phyloP scores from a whole-genome alignment of 352 stramenopile species.

The Elongisporangium anandrum region DNA sequence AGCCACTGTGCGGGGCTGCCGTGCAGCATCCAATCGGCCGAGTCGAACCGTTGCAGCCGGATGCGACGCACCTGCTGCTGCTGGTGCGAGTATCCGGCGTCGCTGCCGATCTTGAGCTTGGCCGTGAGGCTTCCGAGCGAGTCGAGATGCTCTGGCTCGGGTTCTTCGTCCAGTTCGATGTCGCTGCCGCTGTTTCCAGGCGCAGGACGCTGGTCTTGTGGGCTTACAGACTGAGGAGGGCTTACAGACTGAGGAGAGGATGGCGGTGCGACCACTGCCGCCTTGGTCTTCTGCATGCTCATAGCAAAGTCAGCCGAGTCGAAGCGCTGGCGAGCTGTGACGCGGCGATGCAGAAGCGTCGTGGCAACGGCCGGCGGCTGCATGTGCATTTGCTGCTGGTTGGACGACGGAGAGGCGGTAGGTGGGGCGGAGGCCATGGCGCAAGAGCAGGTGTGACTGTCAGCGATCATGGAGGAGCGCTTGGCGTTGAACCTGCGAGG shows the following conservation, averaged over 20 bases:
- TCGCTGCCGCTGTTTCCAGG: constrained; percentile 14
- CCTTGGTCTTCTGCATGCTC: constrained; percentile 6
- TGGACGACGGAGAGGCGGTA: background rate
- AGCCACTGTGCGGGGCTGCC: background rate
- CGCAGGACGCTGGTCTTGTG: constrained; percentile 10
- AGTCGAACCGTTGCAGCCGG: constrained; percentile 68
- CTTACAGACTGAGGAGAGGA: background rate
- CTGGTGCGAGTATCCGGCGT: constrained; percentile 6
- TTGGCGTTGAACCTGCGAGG: background rate
- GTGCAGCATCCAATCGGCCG: constrained; percentile 63
- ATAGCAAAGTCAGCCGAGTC: constrained; percentile 73
- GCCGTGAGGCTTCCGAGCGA: background rate
- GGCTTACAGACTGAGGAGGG: constrained; percentile 1
- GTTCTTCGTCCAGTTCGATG: constrained; percentile 30
- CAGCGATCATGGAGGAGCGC: background rate
- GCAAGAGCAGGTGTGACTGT: background rate
- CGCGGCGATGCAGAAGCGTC: constrained; percentile 47
- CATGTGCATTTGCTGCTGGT: background rate
- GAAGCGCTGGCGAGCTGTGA: constrained; percentile 57
- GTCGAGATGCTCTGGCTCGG: constrained; percentile 22
- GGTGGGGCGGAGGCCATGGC: background rate
- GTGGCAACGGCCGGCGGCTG: constrained; percentile 24
- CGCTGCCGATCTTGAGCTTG: background rate
- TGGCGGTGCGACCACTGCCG: background rate
- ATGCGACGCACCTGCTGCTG: constrained; percentile 47